A percentile compares a stretch with the other conserved stretches of the same genome.
These are phyloP conservation scores for Chrysoporthe puriensis DNA, from an alignment of 2,329 filamentous ascomycete species.

Conservation along the genomic window DNA sequence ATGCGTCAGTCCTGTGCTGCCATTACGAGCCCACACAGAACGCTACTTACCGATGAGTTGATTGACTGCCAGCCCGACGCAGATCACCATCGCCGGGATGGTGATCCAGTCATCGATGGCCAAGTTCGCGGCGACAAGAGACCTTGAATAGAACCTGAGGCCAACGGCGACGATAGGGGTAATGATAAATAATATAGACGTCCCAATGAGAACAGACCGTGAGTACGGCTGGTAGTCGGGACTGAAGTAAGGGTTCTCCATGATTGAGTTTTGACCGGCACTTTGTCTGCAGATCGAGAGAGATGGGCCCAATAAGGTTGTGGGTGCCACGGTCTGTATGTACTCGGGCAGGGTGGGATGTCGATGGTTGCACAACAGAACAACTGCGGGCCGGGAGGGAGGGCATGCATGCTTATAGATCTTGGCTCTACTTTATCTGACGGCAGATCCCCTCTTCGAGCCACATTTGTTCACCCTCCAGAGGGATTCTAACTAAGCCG, in stretches of 20 bases:
- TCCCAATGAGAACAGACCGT: conserved; percentile 4
- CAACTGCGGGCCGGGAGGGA: background rate
- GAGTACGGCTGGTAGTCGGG: conserved; percentile 9
- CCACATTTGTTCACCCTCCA: background rate
- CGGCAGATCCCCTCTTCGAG: background rate
- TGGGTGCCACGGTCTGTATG: background rate
- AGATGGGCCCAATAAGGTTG: background rate
- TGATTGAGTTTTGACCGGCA: background rate
- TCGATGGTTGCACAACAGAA: background rate
- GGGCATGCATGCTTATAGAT: background rate
- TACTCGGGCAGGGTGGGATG: background rate
- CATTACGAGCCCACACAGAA: background rate
- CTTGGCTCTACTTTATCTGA: background rate
- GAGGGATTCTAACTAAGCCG: background rate
- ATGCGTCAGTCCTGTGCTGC: background rate
- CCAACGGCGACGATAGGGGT: background rate
- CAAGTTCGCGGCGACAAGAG: background rate
- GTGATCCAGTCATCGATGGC: conserved; percentile 16
- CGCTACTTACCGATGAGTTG: conserved; percentile 11
- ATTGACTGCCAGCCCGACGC: conserved; percentile 6
- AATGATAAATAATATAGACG: conserved; percentile 5
- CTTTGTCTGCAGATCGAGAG: background rate
- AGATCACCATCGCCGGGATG: background rate
- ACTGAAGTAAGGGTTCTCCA: background rate
- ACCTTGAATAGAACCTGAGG: conserved; percentile 5